Conservation (phyloP, 2,329 filamentous ascomycete species). For the Alternaria ventricosa region DNA sequence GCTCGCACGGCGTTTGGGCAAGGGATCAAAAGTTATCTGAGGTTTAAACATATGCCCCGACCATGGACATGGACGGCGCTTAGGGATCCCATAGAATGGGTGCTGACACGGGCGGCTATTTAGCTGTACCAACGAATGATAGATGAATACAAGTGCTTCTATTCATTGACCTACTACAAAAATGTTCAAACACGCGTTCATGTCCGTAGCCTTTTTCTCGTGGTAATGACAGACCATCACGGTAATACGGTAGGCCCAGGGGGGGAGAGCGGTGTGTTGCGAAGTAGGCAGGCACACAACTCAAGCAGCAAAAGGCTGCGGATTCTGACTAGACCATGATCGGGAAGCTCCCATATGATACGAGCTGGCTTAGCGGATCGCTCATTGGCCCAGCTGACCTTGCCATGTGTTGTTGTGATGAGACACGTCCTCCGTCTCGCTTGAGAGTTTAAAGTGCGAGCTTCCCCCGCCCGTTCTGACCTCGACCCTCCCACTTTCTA, state of each 20-base stretch:
- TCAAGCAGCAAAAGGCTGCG: not conserved
- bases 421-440: slow-evolving; percentile 14
- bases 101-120: slow-evolving; percentile 4
- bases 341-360: not conserved
- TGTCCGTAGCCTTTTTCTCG: not conserved
- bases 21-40: slow-evolving; percentile 5
- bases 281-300: not conserved
- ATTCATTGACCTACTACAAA: not conserved
- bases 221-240: not conserved
- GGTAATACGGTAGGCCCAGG: not conserved
- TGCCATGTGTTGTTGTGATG: slow-evolving; percentile 24
- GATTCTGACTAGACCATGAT: not conserved
- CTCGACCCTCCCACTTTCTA: slow-evolving; percentile 14
- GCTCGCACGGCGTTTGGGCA: slow-evolving; percentile 7
- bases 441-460: slow-evolving; percentile 10
- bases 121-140: slow-evolving; percentile 6
- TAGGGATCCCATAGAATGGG: slow-evolving; percentile 8
- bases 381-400: slow-evolving; percentile 17
- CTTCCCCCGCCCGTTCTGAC: slow-evolving; percentile 7
- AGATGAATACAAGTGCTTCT: slow-evolving; percentile 11
- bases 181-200: not conserved
- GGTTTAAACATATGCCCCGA: not conserved
- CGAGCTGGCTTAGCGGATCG: not conserved
- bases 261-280: not conserved
- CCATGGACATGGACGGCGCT: slow-evolving; percentile 10